Percentiles rank a stretch among this genome's conserved stretches.
phyloP scores from a whole-genome alignment of 108 stramenopile species.

The Pseudonitzschia delicatissima region DNA sequence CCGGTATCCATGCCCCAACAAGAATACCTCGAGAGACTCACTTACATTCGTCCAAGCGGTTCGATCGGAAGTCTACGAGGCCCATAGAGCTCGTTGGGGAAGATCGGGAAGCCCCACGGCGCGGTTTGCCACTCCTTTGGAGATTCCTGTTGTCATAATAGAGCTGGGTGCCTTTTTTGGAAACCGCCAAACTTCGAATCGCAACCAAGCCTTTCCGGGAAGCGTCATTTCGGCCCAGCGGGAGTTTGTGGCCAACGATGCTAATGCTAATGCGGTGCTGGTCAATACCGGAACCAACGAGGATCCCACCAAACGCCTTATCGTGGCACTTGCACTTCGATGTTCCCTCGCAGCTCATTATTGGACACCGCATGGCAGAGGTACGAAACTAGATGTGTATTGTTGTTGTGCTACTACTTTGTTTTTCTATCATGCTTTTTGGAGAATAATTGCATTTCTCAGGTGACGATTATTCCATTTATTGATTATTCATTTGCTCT shows the following conservation, averaged over 20 bases:
- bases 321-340: neutral
- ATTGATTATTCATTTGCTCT: too few relatives aligned
- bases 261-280: neutral
- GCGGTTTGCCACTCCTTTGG: too few relatives aligned
- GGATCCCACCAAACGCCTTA: neutral
- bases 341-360: neutral
- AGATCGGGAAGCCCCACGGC: neutral
- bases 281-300: slow-evolving; percentile 6
- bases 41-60: neutral
- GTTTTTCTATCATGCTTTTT: too few relatives aligned
- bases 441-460: too few relatives aligned
- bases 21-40: neutral
- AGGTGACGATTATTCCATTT: too few relatives aligned
- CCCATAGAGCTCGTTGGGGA: neutral
- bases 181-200: neutral
- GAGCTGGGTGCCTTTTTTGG: neutral
- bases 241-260: neutral
- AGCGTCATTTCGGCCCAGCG: neutral
- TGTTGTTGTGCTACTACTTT: too few relatives aligned
- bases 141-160: slow-evolving; percentile 1
- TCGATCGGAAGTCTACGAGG: neutral
- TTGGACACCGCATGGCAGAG: neutral
- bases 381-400: too few relatives aligned
- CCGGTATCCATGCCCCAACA: neutral
- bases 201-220: neutral